A percentile compares a stretch with the other conserved stretches of the same genome.
Conservation (phyloP, 768 basidiomycete species). For the Candolleomyces efflorescens region DNA sequence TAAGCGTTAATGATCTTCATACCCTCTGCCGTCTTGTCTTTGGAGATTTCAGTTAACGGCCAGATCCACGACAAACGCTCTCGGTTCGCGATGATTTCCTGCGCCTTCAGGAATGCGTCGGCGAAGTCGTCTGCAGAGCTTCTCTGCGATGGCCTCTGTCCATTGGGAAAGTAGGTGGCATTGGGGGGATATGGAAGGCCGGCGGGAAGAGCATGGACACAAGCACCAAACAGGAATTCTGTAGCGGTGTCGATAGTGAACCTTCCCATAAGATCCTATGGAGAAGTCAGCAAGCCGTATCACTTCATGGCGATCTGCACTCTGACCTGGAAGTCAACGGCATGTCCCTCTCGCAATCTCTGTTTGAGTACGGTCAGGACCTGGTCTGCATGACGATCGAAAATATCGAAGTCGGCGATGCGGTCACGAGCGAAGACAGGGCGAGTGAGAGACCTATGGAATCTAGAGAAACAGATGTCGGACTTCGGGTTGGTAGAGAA, state of each 20-base stretch:
- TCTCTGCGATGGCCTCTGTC: slow-evolving; percentile 19
- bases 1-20: slow-evolving; percentile 53
- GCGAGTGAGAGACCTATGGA: slow-evolving; percentile 61
- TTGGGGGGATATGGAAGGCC: slow-evolving; percentile 52
- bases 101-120: slow-evolving; percentile 44
- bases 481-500: background rate
- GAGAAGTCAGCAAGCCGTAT: background rate
- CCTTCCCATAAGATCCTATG: slow-evolving; percentile 51
- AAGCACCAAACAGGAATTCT: slow-evolving; percentile 61
- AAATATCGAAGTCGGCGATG: slow-evolving; percentile 57
- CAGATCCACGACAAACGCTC: slow-evolving; percentile 45
- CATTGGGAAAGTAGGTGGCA: slow-evolving; percentile 19
- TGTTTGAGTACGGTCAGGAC: slow-evolving; percentile 41
- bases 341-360: slow-evolving; percentile 44
- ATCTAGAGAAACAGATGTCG: slow-evolving; percentile 24
- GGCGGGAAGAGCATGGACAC: slow-evolving; percentile 48
- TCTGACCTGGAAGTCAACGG: slow-evolving; percentile 55
- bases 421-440: slow-evolving; percentile 61
- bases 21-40: slow-evolving; percentile 40
- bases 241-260: slow-evolving; percentile 67
- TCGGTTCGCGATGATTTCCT: slow-evolving; percentile 38
- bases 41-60: slow-evolving; percentile 47
- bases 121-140: slow-evolving; percentile 40
- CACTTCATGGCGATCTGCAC: background rate
- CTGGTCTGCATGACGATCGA: slow-evolving; percentile 49